phyloP scores from a whole-genome alignment of 129 eudicot genomes.

The Arctium lappa region DNA sequence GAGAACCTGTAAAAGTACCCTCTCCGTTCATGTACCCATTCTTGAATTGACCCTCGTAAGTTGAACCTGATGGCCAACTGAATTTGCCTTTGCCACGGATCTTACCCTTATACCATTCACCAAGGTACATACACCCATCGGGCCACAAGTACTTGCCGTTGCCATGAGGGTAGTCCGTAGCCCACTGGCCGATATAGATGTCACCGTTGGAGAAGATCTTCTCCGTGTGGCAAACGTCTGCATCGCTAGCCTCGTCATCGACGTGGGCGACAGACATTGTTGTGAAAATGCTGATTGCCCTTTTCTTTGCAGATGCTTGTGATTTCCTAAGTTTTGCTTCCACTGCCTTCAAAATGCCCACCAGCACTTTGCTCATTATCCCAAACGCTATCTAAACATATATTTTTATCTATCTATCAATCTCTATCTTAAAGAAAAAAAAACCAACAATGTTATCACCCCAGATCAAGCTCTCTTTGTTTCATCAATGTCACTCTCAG shows the following conservation, averaged over 20 bases:
- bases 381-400: conserved; percentile 1
- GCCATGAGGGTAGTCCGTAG: conserved; percentile 58
- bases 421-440: neutral
- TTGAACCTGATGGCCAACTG: conserved; percentile 80
- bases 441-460: conserved; percentile 15
- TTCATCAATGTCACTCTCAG: conserved; percentile 30
- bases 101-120: conserved; percentile 74
- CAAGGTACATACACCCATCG: conserved; percentile 82
- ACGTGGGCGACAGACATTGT: conserved; percentile 98
- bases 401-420: neutral
- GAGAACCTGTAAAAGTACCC: conserved; percentile 57
- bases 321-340: conserved; percentile 51
- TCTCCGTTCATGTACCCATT: conserved; percentile 79
- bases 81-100: conserved; percentile 67
- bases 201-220: conserved; percentile 56
- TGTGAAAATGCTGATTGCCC: conserved; percentile 56
- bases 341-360: conserved; percentile 54
- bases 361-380: conserved; percentile 60
- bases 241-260: conserved; percentile 54
- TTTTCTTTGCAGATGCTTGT: conserved; percentile 45
- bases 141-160: conserved; percentile 78
- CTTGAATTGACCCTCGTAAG: conserved; percentile 87
- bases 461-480: conserved; percentile 35
- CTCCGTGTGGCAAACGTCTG: conserved; percentile 37
- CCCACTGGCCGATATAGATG: conserved; percentile 78